Evolutionary conservation across 169 alveolate species (phyloP).

Genomic region (Plasmodium blacklocki): DNA sequence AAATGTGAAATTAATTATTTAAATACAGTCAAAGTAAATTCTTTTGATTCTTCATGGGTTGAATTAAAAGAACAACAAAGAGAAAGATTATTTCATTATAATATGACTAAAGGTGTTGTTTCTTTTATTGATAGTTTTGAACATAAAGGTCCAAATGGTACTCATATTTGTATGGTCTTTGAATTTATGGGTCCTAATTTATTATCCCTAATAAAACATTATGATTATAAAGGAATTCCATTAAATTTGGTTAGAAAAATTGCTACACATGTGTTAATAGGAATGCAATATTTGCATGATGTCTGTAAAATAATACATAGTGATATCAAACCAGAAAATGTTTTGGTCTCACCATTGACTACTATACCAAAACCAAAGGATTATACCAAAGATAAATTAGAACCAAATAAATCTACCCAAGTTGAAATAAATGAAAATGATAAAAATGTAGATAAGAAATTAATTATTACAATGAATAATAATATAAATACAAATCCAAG

Average conservation of each 20-base stretch:
- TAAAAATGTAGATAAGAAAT: background rate
- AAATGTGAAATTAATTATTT: conserved; percentile 97
- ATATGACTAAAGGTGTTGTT: conserved; percentile 92
- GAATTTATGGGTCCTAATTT: conserved; percentile 98
- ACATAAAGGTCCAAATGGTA: conserved; percentile 97
- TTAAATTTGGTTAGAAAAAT: conserved; percentile 94
- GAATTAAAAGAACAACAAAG: conserved; percentile 79
- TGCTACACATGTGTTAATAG: conserved; percentile 96
- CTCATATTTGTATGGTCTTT: conserved; percentile 98
- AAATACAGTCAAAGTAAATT: conserved; percentile 89
- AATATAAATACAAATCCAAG: background rate
- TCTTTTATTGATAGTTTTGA: conserved; percentile 94
- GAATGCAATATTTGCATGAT: conserved; percentile 97
- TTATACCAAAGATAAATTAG: conserved; percentile 14
- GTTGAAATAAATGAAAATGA: background rate
- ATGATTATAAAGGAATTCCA: conserved; percentile 97
- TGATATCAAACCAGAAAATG: conserved; percentile 99
- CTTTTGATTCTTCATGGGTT: conserved; percentile 86
- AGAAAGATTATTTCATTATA: conserved; percentile 78
- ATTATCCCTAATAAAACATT: conserved; percentile 95
- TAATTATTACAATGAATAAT: background rate
- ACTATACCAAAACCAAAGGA: conserved; percentile 35
- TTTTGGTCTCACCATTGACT: conserved; percentile 84
- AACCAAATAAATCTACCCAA: background rate
- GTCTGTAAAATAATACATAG: conserved; percentile 98